Evolutionary conservation across 2,329 filamentous ascomycete genomes (phyloP).

Genomic region (Epichloe gansuensis): DNA sequence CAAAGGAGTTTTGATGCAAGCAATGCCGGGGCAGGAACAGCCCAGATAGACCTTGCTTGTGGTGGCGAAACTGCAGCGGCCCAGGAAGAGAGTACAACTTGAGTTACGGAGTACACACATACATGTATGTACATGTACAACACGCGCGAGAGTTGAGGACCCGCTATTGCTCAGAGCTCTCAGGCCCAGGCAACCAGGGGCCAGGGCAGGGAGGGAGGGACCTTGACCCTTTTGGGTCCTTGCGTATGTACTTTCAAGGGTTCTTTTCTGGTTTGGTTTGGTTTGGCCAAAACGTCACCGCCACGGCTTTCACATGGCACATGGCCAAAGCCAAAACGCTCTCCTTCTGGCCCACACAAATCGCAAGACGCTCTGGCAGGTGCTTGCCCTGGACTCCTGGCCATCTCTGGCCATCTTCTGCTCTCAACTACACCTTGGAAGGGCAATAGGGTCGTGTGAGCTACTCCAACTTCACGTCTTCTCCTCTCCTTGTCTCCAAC

Average conservation of each 20-base stretch:
- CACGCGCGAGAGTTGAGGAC: not conserved
- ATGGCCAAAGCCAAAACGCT: conserved; percentile 8
- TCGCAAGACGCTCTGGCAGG: too few species aligned
- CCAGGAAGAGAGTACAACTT: too few species aligned
- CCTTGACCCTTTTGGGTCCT: too few species aligned
- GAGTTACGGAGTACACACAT: too few species aligned
- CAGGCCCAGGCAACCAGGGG: not conserved
- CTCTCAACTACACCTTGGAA: conserved; percentile 14
- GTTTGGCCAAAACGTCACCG: not conserved
- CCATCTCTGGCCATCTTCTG: conserved; percentile 3
- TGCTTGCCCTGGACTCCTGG: conserved; percentile 8
- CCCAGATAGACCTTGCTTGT: too few species aligned
- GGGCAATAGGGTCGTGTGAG: conserved; percentile 30
- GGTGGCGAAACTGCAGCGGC: too few species aligned
- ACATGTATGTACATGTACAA: too few species aligned
- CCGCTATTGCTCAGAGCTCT: not conserved
- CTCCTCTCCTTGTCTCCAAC: not conserved
- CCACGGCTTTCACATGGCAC: conserved; percentile 16
- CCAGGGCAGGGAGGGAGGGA: not conserved
- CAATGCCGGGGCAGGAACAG: too few species aligned
- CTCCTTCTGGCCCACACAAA: conserved; percentile 17
- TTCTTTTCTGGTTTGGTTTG: not conserved
- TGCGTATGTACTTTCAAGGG: too few species aligned
- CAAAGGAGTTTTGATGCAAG: not conserved
- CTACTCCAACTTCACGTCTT: conserved; percentile 10